Evolutionary conservation across 1,284 basidiomycete genomes (phyloP), one percentile per base, ranked within the genome.

Genomic region (Phellinidium pouzarii): DNA sequence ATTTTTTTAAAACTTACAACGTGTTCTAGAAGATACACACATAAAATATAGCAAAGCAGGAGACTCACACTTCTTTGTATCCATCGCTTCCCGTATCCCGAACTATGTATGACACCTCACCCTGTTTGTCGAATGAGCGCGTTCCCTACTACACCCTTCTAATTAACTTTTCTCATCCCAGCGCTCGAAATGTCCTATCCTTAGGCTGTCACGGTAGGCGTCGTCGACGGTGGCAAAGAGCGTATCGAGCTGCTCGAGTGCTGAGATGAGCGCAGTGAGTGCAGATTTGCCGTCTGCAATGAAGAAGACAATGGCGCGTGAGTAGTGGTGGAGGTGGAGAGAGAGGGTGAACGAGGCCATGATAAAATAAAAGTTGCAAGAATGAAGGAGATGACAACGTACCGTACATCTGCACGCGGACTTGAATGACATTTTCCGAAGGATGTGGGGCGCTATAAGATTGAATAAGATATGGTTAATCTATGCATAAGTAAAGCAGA

Each of bases 381-480:
- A 34, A 8, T 8, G 7, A 7, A 31, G 26, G 42, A 7, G 40
- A 48, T 19, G 9, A 22, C 19, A 22, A 78, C 93, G 62, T 65
- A 97, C 94, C 94, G 65, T 95, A 95, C 94, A 98, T 99, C 78
- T 98, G 95, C 58, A 99, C 90, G 17, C 96, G 86, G 42, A 98
- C 74, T 65, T 98, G 91, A 61, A 98, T 96, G 65, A 91, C 87
- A 62, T 91, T 90, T 73, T 99, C 95, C 19, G 94, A 96, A 4
- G 95, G 94, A 71, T 98, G 94, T 1, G 95, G 95, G 34, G 84
- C 90, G 62, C 91, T 94, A 60, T n/a, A 31, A 44, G n/a, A n/a
- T n/a, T n/a, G n/a, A n/a, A 56, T 29, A 55, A 38, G 45, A 43
- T 42, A 52, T 29, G n/a, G 29, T 27, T 40, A 29, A 42, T 48